These are phyloP conservation scores for Mollisiaceae sp. DNA, from an alignment of 2,329 filamentous ascomycete genomes.

Conservation along the genomic window DNA sequence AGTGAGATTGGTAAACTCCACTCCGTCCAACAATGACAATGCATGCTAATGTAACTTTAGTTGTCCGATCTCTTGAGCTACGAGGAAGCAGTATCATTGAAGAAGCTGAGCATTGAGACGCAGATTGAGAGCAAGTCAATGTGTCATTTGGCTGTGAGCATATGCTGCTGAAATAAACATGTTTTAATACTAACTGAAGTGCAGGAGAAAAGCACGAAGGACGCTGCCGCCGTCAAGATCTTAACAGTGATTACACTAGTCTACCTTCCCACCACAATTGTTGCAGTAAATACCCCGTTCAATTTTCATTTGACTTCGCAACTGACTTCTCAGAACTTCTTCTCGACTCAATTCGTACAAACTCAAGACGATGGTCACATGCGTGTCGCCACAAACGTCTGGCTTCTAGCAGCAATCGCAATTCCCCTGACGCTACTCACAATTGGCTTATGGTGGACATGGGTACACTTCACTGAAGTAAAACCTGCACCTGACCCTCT, in stretches of 20 bases:
- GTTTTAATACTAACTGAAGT: not conserved
- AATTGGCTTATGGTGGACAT: constrained; percentile 32
- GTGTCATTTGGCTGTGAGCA: constrained; percentile 28
- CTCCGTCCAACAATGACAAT: not conserved
- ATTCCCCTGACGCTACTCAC: constrained; percentile 33
- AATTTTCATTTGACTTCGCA: not conserved
- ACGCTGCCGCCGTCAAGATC: constrained; percentile 38
- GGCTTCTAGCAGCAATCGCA: constrained; percentile 33
- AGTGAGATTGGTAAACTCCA: constrained; percentile 23
- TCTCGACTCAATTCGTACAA: constrained; percentile 35
- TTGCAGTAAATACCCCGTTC: constrained; percentile 27
- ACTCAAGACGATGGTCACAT: constrained; percentile 24
- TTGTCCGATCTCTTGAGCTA: constrained; percentile 31
- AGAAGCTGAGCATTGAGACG: constrained; percentile 25
- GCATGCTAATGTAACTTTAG: constrained; percentile 14
- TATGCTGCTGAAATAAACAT: not conserved
- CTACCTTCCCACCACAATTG: constrained; percentile 35
- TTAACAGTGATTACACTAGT: constrained; percentile 36
- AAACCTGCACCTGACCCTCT: not conserved
- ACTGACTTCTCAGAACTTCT: constrained; percentile 28
- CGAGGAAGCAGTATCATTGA: constrained; percentile 29
- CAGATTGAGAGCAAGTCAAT: constrained; percentile 30
- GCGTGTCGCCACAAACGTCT: constrained; percentile 23
- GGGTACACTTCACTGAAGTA: constrained; percentile 27
- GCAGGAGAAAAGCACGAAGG: constrained; percentile 33